Base-by-base conservation (phyloP, 768 basidiomycete species). In the Mrakia frigida region DNA sequence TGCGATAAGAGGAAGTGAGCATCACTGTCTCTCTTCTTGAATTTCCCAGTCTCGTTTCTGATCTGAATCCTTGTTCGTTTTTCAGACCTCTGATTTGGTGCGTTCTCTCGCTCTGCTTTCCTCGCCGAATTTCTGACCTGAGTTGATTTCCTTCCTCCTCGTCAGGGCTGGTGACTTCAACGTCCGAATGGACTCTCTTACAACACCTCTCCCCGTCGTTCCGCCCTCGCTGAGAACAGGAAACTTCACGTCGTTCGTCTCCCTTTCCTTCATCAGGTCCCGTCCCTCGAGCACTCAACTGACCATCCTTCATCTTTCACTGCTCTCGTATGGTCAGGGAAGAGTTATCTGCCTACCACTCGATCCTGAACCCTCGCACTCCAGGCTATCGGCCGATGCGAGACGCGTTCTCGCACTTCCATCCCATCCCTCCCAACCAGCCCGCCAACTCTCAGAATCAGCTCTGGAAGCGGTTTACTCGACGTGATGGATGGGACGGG, bases 151-250 rank as follows among this genome's bases (percentile, higher is more conserved):
- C 35, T 31, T 33, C 33, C 18, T 65, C 11, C 63, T 35, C 33
- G 5, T 2, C 35, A 65, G 63, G 63, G 63, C 33, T 21, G 63
- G 63, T 4, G 63, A 65, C 31, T 35, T 65, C 31, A 65, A 65
- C 63, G 63, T 65, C 16, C 63, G 63, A 35, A 33, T 65, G 33
- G 63, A 65, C 31, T 31, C 63, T 31, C 63, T 65, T n/a, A 18
- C 63, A 7, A 35, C 63, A 35, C 63, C 63, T 14, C 63, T 65
- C 5, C 63, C 63, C 11, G 18, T 65, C 63, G 37, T 65, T 37
- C 63, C 63, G 6, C 33, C 31, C 1, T 7, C 21, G 33, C 7
- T 37, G 28, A 31, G 31, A 6, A 65, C 63, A 0, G 63, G 63
- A 7, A 65, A 65, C 16, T 65, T 31, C 18, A 65, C 63, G 3